These are phyloP conservation scores for Mycosarcoma mackinlayi DNA, from an alignment of 1,284 basidiomycete genomes.

Conservation along the genomic window DNA sequence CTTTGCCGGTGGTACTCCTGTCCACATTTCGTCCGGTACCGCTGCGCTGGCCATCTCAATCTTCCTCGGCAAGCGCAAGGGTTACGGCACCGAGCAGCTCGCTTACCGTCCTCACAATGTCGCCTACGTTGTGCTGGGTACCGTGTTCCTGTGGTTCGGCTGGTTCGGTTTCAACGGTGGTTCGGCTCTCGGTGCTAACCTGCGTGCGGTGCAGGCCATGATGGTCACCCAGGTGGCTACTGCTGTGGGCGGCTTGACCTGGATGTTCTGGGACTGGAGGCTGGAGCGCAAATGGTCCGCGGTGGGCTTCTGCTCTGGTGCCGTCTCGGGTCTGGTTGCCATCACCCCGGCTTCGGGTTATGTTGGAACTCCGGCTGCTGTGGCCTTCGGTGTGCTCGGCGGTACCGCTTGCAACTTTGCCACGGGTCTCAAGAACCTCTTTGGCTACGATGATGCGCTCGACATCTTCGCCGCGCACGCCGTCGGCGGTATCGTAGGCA, in stretches of 20 bases:
- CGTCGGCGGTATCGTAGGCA: constrained; percentile 88
- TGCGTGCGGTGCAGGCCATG: constrained; percentile 69
- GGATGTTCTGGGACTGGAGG: constrained; percentile 67
- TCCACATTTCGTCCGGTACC: constrained; percentile 69
- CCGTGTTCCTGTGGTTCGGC: constrained; percentile 69
- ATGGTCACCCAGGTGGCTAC: constrained; percentile 76
- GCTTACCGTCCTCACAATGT: constrained; percentile 69
- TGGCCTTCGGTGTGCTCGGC: constrained; percentile 76
- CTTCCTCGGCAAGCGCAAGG: constrained; percentile 69
- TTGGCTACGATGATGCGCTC: constrained; percentile 70
- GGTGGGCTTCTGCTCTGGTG: constrained; percentile 96
- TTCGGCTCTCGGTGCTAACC: constrained; percentile 69
- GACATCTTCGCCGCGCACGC: constrained; percentile 88
- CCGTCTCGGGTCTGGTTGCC: constrained; percentile 86
- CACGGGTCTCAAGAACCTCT: constrained; percentile 83
- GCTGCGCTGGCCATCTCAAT: constrained; percentile 67
- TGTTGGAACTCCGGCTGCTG: constrained; percentile 62
- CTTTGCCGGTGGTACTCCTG: constrained; percentile 70
- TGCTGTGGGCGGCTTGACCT: constrained; percentile 73
- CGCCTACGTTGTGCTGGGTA: constrained; percentile 69
- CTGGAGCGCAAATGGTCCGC: constrained; percentile 70
- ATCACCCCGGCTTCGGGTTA: constrained; percentile 74
- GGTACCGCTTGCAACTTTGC: constrained; percentile 90
- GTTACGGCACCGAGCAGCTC: constrained; percentile 69
- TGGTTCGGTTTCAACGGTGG: constrained; percentile 69